These are phyloP conservation scores for Acanthamoeba triangularis DNA, from an alignment of 208 protist species.

Conservation along the genomic window DNA sequence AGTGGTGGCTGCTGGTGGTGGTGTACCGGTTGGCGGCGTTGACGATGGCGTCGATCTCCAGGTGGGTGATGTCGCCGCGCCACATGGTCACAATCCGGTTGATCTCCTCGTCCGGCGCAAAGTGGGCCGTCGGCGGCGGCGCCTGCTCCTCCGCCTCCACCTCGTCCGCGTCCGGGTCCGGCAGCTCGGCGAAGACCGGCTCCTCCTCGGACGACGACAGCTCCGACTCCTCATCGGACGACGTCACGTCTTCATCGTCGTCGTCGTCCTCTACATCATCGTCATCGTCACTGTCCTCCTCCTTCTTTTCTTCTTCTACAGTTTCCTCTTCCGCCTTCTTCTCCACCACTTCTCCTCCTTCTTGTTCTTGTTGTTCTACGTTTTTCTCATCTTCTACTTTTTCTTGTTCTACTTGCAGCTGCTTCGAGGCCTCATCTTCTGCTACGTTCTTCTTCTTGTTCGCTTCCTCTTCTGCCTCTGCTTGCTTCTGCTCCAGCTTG, in stretches of 20 bases:
- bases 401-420: not conserved
- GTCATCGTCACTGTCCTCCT: not conserved
- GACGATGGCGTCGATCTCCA: slow-evolving; percentile 89
- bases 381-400: not conserved
- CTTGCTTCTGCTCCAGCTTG: not conserved
- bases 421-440: not conserved
- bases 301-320: not conserved
- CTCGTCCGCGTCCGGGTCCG: not conserved
- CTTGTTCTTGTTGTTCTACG: not conserved
- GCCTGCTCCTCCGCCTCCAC: not conserved
- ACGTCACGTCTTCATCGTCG: not conserved
- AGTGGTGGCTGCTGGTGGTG: no score
- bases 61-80: slow-evolving; percentile 80
- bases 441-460: not conserved
- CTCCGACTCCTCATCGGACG: not conserved
- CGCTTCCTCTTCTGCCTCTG: not conserved
- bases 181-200: not conserved
- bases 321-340: not conserved
- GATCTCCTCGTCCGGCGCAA: slow-evolving; percentile 58
- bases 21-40: slow-evolving; percentile 87
- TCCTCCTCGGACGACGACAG: not conserved
- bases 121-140: not conserved
- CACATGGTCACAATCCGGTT: slow-evolving; percentile 77
- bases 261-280: not conserved
- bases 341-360: not conserved